Evolutionary conservation across 2,329 filamentous ascomycete species (phyloP).

Genomic region (Madurella mycetomatis): DNA sequence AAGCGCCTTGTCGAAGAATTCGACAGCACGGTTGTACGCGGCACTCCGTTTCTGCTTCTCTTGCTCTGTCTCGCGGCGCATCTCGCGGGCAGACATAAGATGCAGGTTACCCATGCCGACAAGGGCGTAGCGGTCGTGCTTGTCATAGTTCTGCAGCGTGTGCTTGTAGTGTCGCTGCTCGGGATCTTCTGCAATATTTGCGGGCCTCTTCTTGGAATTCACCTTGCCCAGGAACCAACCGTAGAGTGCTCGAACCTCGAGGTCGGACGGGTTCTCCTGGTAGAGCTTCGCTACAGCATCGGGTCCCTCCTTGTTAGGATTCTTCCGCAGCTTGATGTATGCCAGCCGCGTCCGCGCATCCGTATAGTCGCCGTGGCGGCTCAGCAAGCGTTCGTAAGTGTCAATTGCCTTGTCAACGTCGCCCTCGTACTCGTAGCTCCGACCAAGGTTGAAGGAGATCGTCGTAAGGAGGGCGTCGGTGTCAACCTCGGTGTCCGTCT

Average conservation of each 20-base stretch:
- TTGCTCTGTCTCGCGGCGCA: constrained; percentile 82
- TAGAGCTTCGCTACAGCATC: constrained; percentile 83
- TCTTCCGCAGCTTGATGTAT: constrained; percentile 79
- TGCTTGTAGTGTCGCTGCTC: constrained; percentile 96
- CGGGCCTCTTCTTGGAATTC: constrained; percentile 71
- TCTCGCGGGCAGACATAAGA: constrained; percentile 81
- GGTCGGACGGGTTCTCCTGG: constrained; percentile 74
- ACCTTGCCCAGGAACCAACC: constrained; percentile 90
- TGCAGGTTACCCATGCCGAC: constrained; percentile 97
- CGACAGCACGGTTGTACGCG: constrained; percentile 85
- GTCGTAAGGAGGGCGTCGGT: constrained; percentile 90
- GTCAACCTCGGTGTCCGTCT: constrained; percentile 68
- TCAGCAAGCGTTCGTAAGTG: constrained; percentile 80
- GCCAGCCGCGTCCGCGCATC: constrained; percentile 85
- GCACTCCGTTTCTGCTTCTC: constrained; percentile 88
- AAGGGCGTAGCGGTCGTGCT: constrained; percentile 94
- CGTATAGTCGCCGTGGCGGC: constrained; percentile 84
- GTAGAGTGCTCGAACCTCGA: constrained; percentile 89
- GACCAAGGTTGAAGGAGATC: constrained; percentile 92
- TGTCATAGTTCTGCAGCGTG: constrained; percentile 88
- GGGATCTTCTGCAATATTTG: constrained; percentile 79
- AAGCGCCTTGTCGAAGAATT: constrained; percentile 97
- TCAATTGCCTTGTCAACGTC: constrained; percentile 78
- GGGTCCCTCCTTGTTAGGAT: constrained; percentile 79
- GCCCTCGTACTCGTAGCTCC: constrained; percentile 84